Conservation (phyloP, 2,329 filamentous ascomycete genomes). For the Pleoardoris graminearum region DNA sequence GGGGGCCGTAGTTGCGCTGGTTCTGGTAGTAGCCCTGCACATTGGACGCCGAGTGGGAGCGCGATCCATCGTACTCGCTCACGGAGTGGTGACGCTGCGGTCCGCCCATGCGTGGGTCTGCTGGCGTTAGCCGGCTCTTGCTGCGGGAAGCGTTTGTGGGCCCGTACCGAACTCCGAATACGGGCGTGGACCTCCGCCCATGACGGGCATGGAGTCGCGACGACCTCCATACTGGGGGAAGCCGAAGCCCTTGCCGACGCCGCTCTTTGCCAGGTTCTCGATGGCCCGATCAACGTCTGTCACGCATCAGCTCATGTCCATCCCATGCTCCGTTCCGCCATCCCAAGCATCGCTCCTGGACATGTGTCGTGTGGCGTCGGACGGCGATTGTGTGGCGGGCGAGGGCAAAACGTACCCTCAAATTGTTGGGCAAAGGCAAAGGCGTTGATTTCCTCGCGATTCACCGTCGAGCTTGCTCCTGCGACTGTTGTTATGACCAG, state of each 20-base stretch:
- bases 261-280: constrained; percentile 95
- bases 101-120: constrained; percentile 72
- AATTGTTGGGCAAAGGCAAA: constrained; percentile 84
- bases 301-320: constrained; percentile 17
- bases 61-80: constrained; percentile 78
- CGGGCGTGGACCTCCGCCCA: constrained; percentile 59
- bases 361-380: no score
- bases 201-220: constrained; percentile 76
- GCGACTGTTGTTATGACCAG: constrained; percentile 38
- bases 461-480: constrained; percentile 74
- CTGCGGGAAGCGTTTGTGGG: not conserved
- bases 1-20: constrained; percentile 81
- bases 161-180: constrained; percentile 63
- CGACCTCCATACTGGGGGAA: constrained; percentile 59
- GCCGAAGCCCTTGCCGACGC: constrained; percentile 73
- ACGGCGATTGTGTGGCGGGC: no score
- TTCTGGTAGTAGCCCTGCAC: constrained; percentile 92
- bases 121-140: constrained; percentile 21
- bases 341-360: no score
- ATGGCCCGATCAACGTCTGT: constrained; percentile 93
- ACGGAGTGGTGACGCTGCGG: constrained; percentile 80
- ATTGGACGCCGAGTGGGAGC: constrained; percentile 74
- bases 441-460: constrained; percentile 63
- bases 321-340: constrained; percentile 5
- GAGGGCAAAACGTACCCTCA: constrained; percentile 80